These are phyloP conservation scores for Phragmites australis DNA, from an alignment of 176 grass and related monocot species.

Conservation along the genomic window DNA sequence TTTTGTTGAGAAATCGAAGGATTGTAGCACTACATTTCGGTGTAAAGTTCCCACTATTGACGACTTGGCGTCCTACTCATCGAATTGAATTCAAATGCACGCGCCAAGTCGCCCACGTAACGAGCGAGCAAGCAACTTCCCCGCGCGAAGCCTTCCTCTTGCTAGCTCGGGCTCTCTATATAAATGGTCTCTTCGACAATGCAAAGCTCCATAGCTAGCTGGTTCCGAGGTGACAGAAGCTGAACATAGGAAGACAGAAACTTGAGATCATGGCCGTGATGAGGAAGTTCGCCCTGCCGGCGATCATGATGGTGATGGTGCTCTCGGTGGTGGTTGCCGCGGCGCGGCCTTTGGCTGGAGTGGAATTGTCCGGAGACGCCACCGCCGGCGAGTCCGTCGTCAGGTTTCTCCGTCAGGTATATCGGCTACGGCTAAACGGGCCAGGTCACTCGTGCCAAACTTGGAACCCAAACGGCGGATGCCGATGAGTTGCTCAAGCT, in stretches of 20 bases:
- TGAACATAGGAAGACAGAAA: background rate
- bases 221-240: background rate
- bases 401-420: slow-evolving; percentile 37
- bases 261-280: slow-evolving; percentile 8
- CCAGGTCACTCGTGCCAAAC: slow-evolving; percentile 36
- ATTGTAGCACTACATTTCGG: background rate
- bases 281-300: slow-evolving; percentile 30
- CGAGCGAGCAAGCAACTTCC: slow-evolving; percentile 26
- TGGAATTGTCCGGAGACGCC: slow-evolving; percentile 2
- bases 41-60: background rate
- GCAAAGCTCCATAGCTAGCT: background rate
- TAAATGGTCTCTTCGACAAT: background rate
- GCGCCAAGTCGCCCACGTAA: slow-evolving; percentile 32
- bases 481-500: slow-evolving; percentile 30
- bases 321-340: slow-evolving; percentile 19
- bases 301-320: slow-evolving; percentile 32
- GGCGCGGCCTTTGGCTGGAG: slow-evolving; percentile 26
- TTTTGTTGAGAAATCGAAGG: background rate
- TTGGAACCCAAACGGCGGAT: slow-evolving; percentile 38
- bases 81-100: slow-evolving; percentile 13
- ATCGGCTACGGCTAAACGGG: slow-evolving; percentile 21
- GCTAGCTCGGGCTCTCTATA: slow-evolving; percentile 20
- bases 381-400: slow-evolving; percentile 23
- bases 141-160: background rate
- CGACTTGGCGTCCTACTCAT: background rate